Conservation (phyloP, 495 filamentous ascomycete genomes). For the Stereocaulon alpinum region DNA sequence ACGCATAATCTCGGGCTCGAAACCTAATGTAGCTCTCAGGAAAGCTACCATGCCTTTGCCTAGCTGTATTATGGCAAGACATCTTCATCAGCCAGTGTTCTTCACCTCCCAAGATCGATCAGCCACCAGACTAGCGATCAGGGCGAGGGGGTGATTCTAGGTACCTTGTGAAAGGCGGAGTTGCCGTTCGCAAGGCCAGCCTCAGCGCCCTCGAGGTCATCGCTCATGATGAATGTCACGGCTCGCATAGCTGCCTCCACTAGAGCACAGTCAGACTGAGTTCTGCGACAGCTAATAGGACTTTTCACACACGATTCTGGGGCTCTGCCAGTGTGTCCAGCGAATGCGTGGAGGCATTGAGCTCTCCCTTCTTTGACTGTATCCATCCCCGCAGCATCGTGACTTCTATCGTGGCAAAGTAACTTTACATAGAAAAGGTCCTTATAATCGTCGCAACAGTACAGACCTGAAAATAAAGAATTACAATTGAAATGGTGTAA, state of each 20-base stretch:
- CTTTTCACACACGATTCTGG: slow-evolving; percentile 43
- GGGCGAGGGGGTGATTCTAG: slow-evolving; percentile 15
- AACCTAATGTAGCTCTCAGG: slow-evolving; percentile 76
- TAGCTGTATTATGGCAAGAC: slow-evolving; percentile 37
- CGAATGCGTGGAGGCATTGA: slow-evolving; percentile 43
- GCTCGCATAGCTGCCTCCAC: slow-evolving; percentile 56
- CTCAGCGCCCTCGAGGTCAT: slow-evolving; percentile 86
- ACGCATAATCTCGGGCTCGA: slow-evolving; percentile 90
- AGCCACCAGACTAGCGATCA: slow-evolving; percentile 11
- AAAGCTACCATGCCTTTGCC: slow-evolving; percentile 75
- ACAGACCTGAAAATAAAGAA: neutral
- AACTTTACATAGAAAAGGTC: neutral
- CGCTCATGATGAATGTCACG: slow-evolving; percentile 69
- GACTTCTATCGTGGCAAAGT: slow-evolving; percentile 18
- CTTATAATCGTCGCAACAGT: neutral
- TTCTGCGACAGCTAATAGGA: neutral
- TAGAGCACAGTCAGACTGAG: slow-evolving; percentile 24
- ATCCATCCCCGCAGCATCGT: slow-evolving; percentile 46
- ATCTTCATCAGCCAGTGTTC: slow-evolving; percentile 20
- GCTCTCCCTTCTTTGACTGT: slow-evolving; percentile 40
- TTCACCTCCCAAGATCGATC: slow-evolving; percentile 10
- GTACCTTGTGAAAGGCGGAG: slow-evolving; percentile 83
- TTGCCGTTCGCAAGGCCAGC: slow-evolving; percentile 54
- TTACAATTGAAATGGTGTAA: neutral
- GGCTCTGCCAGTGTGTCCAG: slow-evolving; percentile 49